Percentiles rank a stretch among this genome's conserved stretches.
These are phyloP conservation scores for Thoreauomyces humboldtii DNA, from an alignment of 192 early-diverging fungal species.

Conservation along the genomic window DNA sequence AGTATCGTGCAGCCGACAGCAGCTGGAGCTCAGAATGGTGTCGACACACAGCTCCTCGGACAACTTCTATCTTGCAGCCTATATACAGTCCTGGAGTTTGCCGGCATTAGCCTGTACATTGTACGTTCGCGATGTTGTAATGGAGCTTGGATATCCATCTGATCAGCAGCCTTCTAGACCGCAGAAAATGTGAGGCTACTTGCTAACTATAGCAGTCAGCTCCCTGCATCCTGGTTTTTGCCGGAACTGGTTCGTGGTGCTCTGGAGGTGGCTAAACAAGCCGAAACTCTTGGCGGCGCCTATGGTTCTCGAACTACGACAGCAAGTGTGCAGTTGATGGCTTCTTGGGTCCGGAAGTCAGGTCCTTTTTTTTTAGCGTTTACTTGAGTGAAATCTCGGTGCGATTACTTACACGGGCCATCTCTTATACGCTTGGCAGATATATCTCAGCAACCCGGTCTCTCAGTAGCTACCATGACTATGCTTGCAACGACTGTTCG, in stretches of 20 bases:
- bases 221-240: slow-evolving; percentile 17
- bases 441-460: too few relatives aligned
- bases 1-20: too few relatives aligned
- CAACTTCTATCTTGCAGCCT: slow-evolving; percentile 1
- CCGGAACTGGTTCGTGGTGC: neutral
- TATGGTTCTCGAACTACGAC: neutral
- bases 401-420: too few relatives aligned
- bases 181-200: slow-evolving; percentile 13
- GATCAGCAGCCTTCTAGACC: slow-evolving; percentile 1
- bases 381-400: too few relatives aligned
- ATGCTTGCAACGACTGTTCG: too few relatives aligned
- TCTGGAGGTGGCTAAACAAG: neutral
- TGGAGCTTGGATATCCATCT: neutral
- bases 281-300: neutral
- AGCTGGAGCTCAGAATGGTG: neutral
- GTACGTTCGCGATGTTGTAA: slow-evolving; percentile 2
- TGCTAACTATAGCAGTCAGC: slow-evolving; percentile 4
- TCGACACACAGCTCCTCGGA: neutral
- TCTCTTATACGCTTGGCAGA: too few relatives aligned
- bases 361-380: too few relatives aligned
- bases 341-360: slow-evolving; percentile 11
- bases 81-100: slow-evolving; percentile 18
- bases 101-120: slow-evolving; percentile 5
- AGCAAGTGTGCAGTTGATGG: neutral
- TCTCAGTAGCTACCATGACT: too few relatives aligned